Evolutionary conservation across 192 early-diverging fungal species (phyloP), one percentile per base, ranked within the genome.

Genomic region (Funneliformis geosporum): DNA sequence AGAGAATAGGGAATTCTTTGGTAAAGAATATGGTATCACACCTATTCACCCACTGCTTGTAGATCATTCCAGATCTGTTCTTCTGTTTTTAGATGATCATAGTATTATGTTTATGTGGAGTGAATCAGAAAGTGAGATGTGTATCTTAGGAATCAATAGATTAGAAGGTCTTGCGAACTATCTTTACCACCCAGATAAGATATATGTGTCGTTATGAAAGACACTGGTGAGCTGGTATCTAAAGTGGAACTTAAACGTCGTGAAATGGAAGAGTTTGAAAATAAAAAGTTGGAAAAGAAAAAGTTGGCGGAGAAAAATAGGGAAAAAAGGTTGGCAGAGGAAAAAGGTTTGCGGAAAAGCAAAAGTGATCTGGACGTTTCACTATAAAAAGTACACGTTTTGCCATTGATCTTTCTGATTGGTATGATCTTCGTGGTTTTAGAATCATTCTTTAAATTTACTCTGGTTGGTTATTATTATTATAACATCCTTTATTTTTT

Each of bases 81-180:
- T 69, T 69, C 39, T 39, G 67, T 39, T 69, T 25, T 69, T 69
- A 39, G 67, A 69, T 69, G 23, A 27, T 69, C 67, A 33, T 69
- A 33, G 38, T 16, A 69, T 69, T 44, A 69, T 69, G 67, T 69
- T 69, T 38, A 39, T 39, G 42, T 69, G 67, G 67, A 44, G n/a
- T 69, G 67, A 69, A 39, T 39, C 39, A 33, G 67, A 39, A 39
- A 25, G 39, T 18, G 39, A 23, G 8, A 69, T 69, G 42, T 14
- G 23, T 21, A 21, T 21, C 60, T 60, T 60, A 2, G 60, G 60
- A 23, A 60, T 60, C 23, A 23, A 60, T 60, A 14, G 3, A 60
- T 33, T 33, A 2, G 33, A 33, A 33, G 33, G 33, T 33, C 33
- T 33, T 33, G 33, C 33, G 33, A 33, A 60, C 60, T 60, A 60